Evolutionary conservation across 2,329 filamentous ascomycete genomes (phyloP).

Genomic region (Fusarium illudens): DNA sequence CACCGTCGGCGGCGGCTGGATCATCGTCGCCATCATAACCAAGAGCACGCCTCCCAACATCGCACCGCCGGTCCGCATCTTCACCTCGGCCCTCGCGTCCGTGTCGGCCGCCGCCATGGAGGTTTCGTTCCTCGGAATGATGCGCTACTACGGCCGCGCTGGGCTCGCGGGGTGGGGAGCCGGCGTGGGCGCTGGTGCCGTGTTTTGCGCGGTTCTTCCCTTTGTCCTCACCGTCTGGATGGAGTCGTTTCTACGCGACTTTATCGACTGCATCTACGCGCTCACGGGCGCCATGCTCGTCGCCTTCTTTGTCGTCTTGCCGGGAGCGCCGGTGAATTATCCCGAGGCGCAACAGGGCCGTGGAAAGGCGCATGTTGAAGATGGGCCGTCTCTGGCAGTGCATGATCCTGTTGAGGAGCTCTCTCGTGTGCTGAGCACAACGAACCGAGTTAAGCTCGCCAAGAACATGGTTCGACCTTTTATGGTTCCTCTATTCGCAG

Average conservation of each 20-base stretch:
- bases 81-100: conserved; percentile 44
- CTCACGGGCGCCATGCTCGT: conserved; percentile 41
- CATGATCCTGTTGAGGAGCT: conserved; percentile 46
- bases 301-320: conserved; percentile 44
- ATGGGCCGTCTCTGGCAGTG: conserved; percentile 49
- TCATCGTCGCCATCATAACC: conserved; percentile 41
- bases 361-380: conserved; percentile 26
- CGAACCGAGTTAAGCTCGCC: conserved; percentile 22
- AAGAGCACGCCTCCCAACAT: conserved; percentile 47
- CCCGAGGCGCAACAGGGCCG: conserved; percentile 13
- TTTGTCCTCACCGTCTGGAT: conserved; percentile 43
- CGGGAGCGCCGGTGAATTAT: conserved; percentile 37
- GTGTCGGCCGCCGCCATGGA: conserved; percentile 44
- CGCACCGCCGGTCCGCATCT: conserved; percentile 41
- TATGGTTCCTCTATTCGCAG: conserved; percentile 41
- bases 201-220: conserved; percentile 43
- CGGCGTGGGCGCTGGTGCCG: conserved; percentile 44
- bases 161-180: conserved; percentile 49
- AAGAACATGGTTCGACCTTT: conserved; percentile 32
- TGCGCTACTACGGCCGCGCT: conserved; percentile 42
- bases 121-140: conserved; percentile 45
- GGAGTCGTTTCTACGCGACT: conserved; percentile 40
- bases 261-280: conserved; percentile 41
- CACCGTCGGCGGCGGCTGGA: conserved; percentile 41
- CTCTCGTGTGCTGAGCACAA: conserved; percentile 17